A percentile compares a stretch with the other conserved stretches of the same genome.
Conservation (phyloP, 2,329 filamentous ascomycete species). For the Hysterium pulicare region DNA sequence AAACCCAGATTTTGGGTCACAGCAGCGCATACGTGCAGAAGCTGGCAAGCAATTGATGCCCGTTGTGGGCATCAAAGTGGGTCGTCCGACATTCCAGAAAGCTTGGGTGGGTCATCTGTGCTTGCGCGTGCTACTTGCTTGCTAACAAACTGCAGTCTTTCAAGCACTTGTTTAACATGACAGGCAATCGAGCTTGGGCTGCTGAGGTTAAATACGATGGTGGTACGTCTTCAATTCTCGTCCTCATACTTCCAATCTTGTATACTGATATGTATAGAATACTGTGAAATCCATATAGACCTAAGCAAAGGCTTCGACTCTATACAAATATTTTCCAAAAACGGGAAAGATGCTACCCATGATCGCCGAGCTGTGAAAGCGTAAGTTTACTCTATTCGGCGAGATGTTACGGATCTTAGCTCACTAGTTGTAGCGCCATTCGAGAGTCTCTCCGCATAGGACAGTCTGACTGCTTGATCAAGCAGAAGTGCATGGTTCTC, state of each 20-base stretch:
- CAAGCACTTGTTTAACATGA: constrained; percentile 69
- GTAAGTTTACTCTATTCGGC: constrained; percentile 25
- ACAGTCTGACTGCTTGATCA: constrained; percentile 55
- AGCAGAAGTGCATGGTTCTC: constrained; percentile 70
- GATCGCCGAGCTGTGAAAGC: constrained; percentile 62
- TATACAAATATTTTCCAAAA: constrained; percentile 87
- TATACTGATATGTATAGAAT: constrained; percentile 60
- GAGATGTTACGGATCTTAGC: background rate
- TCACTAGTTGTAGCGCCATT: constrained; percentile 46
- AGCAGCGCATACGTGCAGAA: constrained; percentile 30
- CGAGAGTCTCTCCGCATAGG: constrained; percentile 63
- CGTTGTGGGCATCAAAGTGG: constrained; percentile 44
- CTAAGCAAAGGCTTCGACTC: constrained; percentile 51
- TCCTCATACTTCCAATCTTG: constrained; percentile 1
- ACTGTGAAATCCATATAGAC: constrained; percentile 83
- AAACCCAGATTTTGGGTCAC: constrained; percentile 30
- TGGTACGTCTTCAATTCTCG: constrained; percentile 5
- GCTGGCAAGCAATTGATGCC: constrained; percentile 40
- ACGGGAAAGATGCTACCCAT: constrained; percentile 79
- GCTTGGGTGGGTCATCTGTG: constrained; percentile 25
- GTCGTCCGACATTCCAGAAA: constrained; percentile 45
- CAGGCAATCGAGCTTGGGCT: constrained; percentile 60
- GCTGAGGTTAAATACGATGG: constrained; percentile 82
- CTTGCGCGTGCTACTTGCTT: background rate
- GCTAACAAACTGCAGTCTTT: constrained; percentile 43